Evolutionary conservation across 345 rosid species (phyloP).

Genomic region (Pistacia vera): DNA sequence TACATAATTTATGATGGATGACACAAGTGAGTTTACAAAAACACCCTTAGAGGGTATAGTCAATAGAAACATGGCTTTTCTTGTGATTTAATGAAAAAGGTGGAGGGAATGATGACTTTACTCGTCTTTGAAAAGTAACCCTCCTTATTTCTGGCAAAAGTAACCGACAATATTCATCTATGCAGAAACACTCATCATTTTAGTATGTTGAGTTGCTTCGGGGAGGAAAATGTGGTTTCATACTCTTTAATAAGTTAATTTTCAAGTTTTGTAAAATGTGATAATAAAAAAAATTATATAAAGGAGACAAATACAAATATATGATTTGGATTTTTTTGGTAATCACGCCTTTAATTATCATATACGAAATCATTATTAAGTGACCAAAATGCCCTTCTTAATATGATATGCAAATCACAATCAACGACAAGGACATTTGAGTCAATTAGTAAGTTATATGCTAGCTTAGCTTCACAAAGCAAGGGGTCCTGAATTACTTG

Average conservation of each 20-base stretch:
- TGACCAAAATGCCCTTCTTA: background rate
- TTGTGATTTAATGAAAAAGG: slow-evolving; percentile 19
- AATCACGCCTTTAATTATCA: no score
- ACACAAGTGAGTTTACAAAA: background rate
- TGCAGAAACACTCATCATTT: background rate
- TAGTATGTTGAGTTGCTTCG: no score
- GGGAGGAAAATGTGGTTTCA: no score
- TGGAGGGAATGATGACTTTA: slow-evolving; percentile 10
- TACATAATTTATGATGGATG: background rate
- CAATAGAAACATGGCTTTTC: slow-evolving; percentile 11
- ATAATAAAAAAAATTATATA: no score
- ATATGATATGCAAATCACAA: background rate
- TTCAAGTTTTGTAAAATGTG: no score
- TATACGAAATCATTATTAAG: no score
- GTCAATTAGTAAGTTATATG: slow-evolving; percentile 1
- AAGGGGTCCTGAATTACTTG: background rate
- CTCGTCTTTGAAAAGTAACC: background rate
- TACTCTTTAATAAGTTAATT: no score
- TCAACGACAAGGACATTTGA: background rate
- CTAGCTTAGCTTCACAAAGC: background rate
- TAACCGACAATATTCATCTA: background rate
- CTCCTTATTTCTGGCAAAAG: slow-evolving; percentile 9
- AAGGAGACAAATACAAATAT: no score
- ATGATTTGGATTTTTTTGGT: no score
- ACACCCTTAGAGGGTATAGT: slow-evolving; percentile 10